Percentiles rank a stretch among this genome's conserved stretches.
Evolutionary conservation across 305 asterid genomes (phyloP).

Genomic region (Fraxinus paxiana): DNA sequence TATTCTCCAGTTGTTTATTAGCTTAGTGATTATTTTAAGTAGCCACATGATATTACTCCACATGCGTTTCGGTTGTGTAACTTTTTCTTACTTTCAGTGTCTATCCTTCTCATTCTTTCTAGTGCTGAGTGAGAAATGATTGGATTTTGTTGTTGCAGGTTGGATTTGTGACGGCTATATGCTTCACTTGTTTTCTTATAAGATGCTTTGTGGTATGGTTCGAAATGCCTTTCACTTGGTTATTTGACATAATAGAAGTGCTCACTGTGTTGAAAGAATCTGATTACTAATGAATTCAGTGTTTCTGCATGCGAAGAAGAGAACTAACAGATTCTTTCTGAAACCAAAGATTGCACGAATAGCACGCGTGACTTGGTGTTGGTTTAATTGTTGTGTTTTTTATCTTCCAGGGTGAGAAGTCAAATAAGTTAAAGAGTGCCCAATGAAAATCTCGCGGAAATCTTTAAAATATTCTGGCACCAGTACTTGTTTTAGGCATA

Average conservation of each 20-base stretch:
- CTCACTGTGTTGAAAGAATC: neutral
- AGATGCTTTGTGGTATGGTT: conserved; percentile 82
- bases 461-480: neutral
- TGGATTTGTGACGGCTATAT: conserved; percentile 93
- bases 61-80: neutral
- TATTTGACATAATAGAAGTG: neutral
- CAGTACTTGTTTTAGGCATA: neutral
- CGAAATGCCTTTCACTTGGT: conserved; percentile 15
- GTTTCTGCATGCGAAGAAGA: neutral
- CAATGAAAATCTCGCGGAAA: neutral
- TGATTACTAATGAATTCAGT: neutral
- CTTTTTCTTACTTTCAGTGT: conserved; percentile 9
- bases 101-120: neutral
- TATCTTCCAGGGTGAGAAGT: neutral
- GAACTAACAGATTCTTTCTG: neutral
- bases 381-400: neutral
- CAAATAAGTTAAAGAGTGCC: neutral
- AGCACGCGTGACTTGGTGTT: neutral
- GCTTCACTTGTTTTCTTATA: conserved; percentile 88
- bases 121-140: conserved; percentile 24
- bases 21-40: neutral
- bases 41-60: neutral
- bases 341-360: neutral
- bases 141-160: conserved; percentile 50
- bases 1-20: neutral